Percentiles rank a stretch among this genome's conserved stretches.
Evolutionary conservation across 306 rosid species (phyloP).

Genomic region (Oemleria cerasiformis): DNA sequence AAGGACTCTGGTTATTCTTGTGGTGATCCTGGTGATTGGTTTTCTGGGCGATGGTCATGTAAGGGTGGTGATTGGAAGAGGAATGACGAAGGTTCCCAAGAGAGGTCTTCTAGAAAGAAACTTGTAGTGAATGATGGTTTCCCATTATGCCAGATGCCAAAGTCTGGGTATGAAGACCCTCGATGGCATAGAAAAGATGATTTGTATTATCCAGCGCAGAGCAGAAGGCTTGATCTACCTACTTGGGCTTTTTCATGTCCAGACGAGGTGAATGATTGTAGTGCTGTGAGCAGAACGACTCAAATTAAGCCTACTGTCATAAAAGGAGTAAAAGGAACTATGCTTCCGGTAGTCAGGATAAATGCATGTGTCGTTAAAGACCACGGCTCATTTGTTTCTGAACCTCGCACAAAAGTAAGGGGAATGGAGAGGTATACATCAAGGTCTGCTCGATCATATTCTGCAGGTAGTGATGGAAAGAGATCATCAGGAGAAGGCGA

Average conservation of each 20-base stretch:
- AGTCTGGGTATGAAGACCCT: slow-evolving; percentile 91
- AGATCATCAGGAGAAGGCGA: slow-evolving; percentile 79
- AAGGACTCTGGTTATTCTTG: slow-evolving; percentile 44
- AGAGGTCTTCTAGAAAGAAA: slow-evolving; percentile 70
- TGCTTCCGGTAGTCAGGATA: slow-evolving; percentile 84
- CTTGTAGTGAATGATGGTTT: slow-evolving; percentile 80
- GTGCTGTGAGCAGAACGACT: slow-evolving; percentile 36
- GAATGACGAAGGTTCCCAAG: slow-evolving; percentile 73
- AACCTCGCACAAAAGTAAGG: slow-evolving; percentile 63
- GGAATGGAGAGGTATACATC: slow-evolving; percentile 65
- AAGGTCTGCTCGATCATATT: slow-evolving; percentile 56
- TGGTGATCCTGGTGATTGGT: slow-evolving; percentile 65
- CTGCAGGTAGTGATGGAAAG: slow-evolving; percentile 70
- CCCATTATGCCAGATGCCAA: slow-evolving; percentile 81
- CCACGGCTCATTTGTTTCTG: slow-evolving; percentile 78
- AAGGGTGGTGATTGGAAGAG: slow-evolving; percentile 99
- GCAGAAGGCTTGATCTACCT: slow-evolving; percentile 84
- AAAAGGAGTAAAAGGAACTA: slow-evolving; percentile 81
- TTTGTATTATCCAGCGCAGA: slow-evolving; percentile 77
- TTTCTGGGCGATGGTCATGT: slow-evolving; percentile 87
- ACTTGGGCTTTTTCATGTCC: slow-evolving; percentile 80
- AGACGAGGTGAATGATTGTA: slow-evolving; percentile 61
- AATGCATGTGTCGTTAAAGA: slow-evolving; percentile 93
- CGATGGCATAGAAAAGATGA: slow-evolving; percentile 90
- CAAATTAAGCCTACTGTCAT: slow-evolving; percentile 53